A percentile compares a stretch with the other conserved stretches of the same genome.
Evolutionary conservation across 2,329 filamentous ascomycete genomes (phyloP).

Genomic region (Venturiaceae sp.): DNA sequence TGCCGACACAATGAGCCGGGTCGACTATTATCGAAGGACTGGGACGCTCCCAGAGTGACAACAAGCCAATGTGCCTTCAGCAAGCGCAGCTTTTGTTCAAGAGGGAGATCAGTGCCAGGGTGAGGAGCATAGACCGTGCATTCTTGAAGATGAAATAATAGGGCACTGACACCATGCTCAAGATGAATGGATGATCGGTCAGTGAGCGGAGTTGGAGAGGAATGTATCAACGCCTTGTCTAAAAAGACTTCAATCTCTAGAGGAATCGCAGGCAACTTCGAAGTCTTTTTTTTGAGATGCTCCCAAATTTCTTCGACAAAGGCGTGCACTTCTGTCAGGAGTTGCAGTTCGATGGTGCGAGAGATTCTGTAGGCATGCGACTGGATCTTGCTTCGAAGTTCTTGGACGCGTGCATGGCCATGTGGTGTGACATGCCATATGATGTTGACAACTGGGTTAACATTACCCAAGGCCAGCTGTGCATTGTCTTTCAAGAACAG

Average conservation of each 20-base stretch:
- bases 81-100: slow-evolving; percentile 12
- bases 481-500: slow-evolving; percentile 13
- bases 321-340: slow-evolving; percentile 12
- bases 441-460: slow-evolving; percentile 12
- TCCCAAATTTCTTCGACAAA: slow-evolving; percentile 3
- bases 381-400: slow-evolving; percentile 13
- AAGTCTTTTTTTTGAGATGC: slow-evolving; percentile 9
- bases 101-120: slow-evolving; percentile 4
- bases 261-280: slow-evolving; percentile 11
- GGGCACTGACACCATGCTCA: slow-evolving; percentile 12
- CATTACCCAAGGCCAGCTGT: slow-evolving; percentile 9
- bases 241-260: slow-evolving; percentile 6
- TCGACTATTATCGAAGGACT: slow-evolving; percentile 11
- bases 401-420: slow-evolving; percentile 12
- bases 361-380: slow-evolving; percentile 15
- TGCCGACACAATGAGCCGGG: slow-evolving; percentile 15
- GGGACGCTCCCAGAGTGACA: slow-evolving; percentile 9
- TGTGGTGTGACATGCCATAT: slow-evolving; percentile 11
- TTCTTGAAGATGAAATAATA: slow-evolving; percentile 11
- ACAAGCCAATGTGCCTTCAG: slow-evolving; percentile 15
- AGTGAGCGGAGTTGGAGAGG: slow-evolving; percentile 3
- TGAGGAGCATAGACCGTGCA: background rate
- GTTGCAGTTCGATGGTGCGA: slow-evolving; percentile 11
- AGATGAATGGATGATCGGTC: slow-evolving; percentile 9
- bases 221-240: slow-evolving; percentile 7